phyloP scores from a whole-genome alignment of 768 basidiomycete species.

The Pleurotus pulmonarius region DNA sequence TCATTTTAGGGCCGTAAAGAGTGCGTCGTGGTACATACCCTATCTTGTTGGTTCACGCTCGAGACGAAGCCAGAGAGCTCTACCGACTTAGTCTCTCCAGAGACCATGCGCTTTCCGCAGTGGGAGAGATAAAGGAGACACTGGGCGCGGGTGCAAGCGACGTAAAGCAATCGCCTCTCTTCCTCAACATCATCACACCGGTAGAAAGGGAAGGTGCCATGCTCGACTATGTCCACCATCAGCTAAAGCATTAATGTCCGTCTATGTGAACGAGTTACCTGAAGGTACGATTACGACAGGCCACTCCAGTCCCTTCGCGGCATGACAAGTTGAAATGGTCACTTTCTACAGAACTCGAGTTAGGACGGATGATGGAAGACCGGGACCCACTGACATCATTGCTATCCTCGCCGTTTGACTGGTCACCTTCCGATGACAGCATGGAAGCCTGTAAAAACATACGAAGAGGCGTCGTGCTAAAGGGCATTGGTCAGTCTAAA shows the following conservation, averaged over 20 bases:
- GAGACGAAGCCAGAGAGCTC: conserved; percentile 58
- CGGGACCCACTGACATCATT: conserved; percentile 33
- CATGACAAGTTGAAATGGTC: conserved; percentile 81
- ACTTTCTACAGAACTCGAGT: conserved; percentile 55
- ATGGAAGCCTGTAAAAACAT: conserved; percentile 76
- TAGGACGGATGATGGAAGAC: background rate
- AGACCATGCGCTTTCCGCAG: conserved; percentile 43
- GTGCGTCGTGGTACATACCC: conserved; percentile 28
- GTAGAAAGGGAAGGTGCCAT: conserved; percentile 73
- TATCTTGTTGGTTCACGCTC: conserved; percentile 33
- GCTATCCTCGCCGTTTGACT: conserved; percentile 45
- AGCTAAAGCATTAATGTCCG: background rate
- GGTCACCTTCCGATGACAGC: conserved; percentile 77
- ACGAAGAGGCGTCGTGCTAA: conserved; percentile 57
- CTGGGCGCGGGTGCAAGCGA: conserved; percentile 86
- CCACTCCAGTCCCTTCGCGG: conserved; percentile 92
- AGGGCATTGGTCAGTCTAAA: background rate
- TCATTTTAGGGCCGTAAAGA: too few species aligned
- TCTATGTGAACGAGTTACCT: conserved; percentile 31
- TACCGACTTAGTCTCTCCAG: conserved; percentile 50
- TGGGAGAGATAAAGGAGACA: conserved; percentile 59
- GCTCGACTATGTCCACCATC: conserved; percentile 47
- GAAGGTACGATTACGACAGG: conserved; percentile 82
- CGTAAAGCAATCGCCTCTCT: conserved; percentile 85
- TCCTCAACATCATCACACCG: conserved; percentile 75